Evolutionary conservation across 257 asterid genomes (phyloP).

Genomic region (Sherardia arvensis): DNA sequence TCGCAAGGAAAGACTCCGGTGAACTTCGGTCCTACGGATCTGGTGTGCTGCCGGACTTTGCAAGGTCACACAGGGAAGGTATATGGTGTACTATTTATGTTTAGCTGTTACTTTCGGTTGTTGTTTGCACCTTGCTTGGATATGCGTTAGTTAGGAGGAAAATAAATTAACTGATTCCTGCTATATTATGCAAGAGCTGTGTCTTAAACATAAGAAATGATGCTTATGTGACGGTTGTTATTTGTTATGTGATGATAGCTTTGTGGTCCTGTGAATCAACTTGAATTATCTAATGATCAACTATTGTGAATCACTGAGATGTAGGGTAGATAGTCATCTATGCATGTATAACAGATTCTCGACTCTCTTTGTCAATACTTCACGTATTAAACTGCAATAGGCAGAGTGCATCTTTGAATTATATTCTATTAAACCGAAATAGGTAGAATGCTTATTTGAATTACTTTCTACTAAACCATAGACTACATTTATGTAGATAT

Average conservation of each 20-base stretch:
- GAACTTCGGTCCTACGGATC: conserved; percentile 89
- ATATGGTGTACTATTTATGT: neutral
- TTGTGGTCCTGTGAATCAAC: neutral
- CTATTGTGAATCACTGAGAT: neutral
- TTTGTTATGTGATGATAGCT: neutral
- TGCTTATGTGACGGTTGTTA: neutral
- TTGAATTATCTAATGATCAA: too few relatives aligned
- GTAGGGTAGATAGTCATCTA: neutral
- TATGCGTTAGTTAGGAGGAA: neutral
- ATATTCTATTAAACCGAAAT: neutral
- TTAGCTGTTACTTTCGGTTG: too few relatives aligned
- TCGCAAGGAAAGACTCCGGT: conserved; percentile 81
- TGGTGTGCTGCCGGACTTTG: conserved; percentile 89
- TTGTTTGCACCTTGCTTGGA: neutral
- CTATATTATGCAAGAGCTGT: neutral
- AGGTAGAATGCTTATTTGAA: neutral
- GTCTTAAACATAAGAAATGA: neutral
- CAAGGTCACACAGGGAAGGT: conserved; percentile 99
- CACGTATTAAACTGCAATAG: neutral
- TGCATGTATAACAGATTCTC: neutral
- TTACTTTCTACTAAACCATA: neutral
- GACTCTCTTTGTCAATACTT: neutral
- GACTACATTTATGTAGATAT: neutral
- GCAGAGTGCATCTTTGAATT: neutral
- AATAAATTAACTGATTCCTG: neutral